Percentiles rank a stretch among this genome's conserved stretches.
These are phyloP conservation scores for Penicillium odoratum DNA, from an alignment of 495 filamentous ascomycete genomes.

Conservation along the genomic window DNA sequence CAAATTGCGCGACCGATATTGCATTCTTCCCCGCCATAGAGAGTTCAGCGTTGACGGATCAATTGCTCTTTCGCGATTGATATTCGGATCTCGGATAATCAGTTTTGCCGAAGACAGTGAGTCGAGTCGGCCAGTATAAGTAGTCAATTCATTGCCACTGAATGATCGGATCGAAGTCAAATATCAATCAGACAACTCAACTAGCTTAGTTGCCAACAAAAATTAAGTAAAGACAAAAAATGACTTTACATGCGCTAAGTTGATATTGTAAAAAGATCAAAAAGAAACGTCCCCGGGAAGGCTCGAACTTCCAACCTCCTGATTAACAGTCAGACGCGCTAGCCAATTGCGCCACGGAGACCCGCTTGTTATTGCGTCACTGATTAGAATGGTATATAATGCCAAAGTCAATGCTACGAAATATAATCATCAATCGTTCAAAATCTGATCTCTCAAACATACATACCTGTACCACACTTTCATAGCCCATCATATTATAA, in stretches of 20 bases:
- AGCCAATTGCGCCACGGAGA: conserved; percentile 14
- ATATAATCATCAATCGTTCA: too few relatives aligned
- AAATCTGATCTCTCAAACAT: too few relatives aligned
- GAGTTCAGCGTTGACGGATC: background rate
- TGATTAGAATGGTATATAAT: background rate
- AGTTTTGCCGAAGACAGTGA: background rate
- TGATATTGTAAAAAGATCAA: background rate
- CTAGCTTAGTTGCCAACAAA: too few relatives aligned
- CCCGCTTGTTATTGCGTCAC: background rate
- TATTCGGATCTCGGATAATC: conserved; percentile 1
- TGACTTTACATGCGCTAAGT: background rate
- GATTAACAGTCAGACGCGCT: conserved; percentile 40
- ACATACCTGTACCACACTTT: too few relatives aligned
- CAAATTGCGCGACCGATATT: conserved; percentile 53
- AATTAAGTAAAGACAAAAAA: background rate
- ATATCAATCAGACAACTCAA: too few relatives aligned
- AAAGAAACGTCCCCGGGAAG: conserved; percentile 38
- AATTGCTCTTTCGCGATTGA: conserved; percentile 8
- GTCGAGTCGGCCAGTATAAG: too few relatives aligned
- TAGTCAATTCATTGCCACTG: too few relatives aligned
- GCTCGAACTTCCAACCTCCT: conserved; percentile 52
- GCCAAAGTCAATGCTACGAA: too few relatives aligned
- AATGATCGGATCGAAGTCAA: too few relatives aligned
- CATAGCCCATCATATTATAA: too few relatives aligned
- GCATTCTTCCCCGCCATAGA: conserved; percentile 29